A percentile compares a stretch with the other conserved stretches of the same genome.
These are phyloP conservation scores for Phylloporus rhodoxanthus DNA, from an alignment of 768 basidiomycete genomes.

Conservation along the genomic window DNA sequence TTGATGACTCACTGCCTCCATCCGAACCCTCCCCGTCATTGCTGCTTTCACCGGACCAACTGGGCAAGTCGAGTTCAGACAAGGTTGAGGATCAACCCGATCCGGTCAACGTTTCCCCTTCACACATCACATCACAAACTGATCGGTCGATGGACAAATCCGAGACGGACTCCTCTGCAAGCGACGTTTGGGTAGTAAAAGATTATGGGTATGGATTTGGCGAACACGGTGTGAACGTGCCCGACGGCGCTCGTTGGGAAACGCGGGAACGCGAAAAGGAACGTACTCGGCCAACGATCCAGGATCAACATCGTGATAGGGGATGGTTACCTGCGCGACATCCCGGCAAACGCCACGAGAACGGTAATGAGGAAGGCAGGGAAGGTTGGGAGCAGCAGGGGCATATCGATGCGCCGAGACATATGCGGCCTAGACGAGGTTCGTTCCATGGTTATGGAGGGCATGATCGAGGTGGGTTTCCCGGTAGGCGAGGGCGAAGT, in stretches of 20 bases:
- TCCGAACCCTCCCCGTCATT: neutral
- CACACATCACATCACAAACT: neutral
- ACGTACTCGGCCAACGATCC: conserved; percentile 6
- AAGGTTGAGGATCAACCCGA: neutral
- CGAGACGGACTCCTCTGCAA: conserved; percentile 15
- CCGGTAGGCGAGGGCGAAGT: conserved; percentile 32
- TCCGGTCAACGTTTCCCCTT: neutral
- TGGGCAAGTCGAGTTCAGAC: neutral
- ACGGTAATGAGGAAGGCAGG: conserved; percentile 21
- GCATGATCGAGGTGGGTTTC: conserved; percentile 30
- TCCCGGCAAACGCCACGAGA: conserved; percentile 21
- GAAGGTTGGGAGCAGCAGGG: conserved; percentile 22
- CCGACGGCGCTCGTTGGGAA: conserved; percentile 25
- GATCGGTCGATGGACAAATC: conserved; percentile 7
- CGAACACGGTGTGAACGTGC: conserved; percentile 34
- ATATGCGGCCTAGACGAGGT: conserved; percentile 31
- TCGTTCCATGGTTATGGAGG: conserved; percentile 29
- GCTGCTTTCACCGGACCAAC: neutral
- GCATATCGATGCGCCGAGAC: conserved; percentile 10
- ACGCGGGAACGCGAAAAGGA: conserved; percentile 26
- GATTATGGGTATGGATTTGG: conserved; percentile 67
- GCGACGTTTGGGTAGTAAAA: conserved; percentile 48
- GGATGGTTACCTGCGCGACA: conserved; percentile 13
- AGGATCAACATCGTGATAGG: conserved; percentile 18
- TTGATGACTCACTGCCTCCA: conserved; percentile 2